Conservation (phyloP, 2,329 filamentous ascomycete species). For the Niveomyces coronatus region DNA sequence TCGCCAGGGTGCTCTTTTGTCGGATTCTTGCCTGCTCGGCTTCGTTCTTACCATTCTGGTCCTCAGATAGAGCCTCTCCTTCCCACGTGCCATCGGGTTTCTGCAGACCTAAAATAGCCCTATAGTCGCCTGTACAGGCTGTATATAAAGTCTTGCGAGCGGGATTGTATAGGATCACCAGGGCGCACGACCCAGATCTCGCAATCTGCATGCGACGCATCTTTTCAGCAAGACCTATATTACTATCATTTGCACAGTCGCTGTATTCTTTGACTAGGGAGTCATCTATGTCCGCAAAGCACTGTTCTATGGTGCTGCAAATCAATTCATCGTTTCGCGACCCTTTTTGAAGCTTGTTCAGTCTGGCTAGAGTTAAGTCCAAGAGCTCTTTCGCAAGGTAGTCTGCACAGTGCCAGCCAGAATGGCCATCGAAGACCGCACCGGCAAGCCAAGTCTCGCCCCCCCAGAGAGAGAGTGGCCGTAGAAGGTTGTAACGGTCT, state of each 20-base stretch:
- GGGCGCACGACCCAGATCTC: constrained; percentile 42
- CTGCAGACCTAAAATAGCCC: constrained; percentile 43
- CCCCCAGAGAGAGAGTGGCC: neutral
- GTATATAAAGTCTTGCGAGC: constrained; percentile 38
- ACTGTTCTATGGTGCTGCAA: neutral
- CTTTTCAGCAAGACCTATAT: constrained; percentile 10
- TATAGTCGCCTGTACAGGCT: constrained; percentile 52
- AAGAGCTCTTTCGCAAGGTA: constrained; percentile 21
- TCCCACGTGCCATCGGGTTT: constrained; percentile 33
- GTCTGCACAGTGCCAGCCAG: constrained; percentile 24
- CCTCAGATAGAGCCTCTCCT: constrained; percentile 40
- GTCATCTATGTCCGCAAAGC: constrained; percentile 35
- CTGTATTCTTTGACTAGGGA: no score
- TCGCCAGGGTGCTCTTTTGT: constrained; percentile 48
- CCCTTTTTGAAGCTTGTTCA: neutral
- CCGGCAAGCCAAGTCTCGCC: constrained; percentile 21
- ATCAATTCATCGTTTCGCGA: neutral
- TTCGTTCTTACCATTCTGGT: constrained; percentile 49
- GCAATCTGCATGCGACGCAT: constrained; percentile 16
- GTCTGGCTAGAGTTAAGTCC: constrained; percentile 16
- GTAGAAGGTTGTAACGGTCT: neutral
- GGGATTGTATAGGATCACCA: constrained; percentile 48
- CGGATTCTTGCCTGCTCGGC: constrained; percentile 41
- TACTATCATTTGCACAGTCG: constrained; percentile 14
- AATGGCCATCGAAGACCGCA: constrained; percentile 26